Conservation (phyloP, 1,284 basidiomycete species). For the Inonotus obliquus region DNA sequence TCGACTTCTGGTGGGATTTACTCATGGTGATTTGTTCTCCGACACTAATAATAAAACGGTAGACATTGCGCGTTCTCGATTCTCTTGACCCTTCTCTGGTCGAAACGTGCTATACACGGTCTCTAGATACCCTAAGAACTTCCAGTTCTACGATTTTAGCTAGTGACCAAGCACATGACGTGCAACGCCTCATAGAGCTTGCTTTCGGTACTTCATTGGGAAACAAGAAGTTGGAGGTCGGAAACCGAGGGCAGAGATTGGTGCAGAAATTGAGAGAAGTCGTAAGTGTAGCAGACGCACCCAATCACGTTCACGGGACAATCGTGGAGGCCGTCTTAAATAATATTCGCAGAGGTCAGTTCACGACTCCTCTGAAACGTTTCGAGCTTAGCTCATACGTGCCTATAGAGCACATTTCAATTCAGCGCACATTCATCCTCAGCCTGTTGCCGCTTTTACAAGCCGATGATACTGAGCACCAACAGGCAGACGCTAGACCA, state of each 20-base stretch:
- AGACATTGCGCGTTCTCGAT: conserved; percentile 7
- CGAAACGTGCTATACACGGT: conserved; percentile 7
- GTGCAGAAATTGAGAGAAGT: conserved; percentile 2
- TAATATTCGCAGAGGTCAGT: not conserved
- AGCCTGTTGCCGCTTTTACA: not conserved
- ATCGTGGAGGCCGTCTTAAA: conserved; percentile 5
- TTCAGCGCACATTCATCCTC: not conserved
- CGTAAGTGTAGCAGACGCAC: not conserved
- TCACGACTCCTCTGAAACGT: not conserved
- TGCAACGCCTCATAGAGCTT: conserved; percentile 2
- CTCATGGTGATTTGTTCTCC: not conserved
- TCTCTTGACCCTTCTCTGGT: conserved; percentile 9
- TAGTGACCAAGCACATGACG: not conserved
- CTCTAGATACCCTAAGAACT: conserved; percentile 1
- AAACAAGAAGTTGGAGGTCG: not conserved
- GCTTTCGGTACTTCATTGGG: not conserved
- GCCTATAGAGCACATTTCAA: not conserved
- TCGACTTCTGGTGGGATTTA: conserved; percentile 46
- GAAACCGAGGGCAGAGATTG: not conserved
- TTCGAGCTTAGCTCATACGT: not conserved
- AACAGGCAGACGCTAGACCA: not conserved
- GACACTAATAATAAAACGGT: not conserved
- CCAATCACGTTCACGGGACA: not conserved
- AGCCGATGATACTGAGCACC: not conserved
- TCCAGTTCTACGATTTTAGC: not conserved